phyloP scores from a whole-genome alignment of 495 filamentous ascomycete genomes.

The Penicillium canescens region DNA sequence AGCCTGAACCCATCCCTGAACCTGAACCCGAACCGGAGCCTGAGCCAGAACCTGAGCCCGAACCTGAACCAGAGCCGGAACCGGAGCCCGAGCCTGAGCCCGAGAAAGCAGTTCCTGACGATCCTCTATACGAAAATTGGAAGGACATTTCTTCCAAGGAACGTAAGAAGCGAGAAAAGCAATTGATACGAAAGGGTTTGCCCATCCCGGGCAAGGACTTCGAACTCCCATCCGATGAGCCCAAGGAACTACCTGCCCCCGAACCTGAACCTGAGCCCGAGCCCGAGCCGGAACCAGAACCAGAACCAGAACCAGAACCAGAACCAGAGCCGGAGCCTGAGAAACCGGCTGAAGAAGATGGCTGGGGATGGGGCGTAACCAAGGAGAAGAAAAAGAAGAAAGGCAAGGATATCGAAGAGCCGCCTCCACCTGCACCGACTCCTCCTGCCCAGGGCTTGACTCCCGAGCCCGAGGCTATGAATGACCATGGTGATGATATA shows the following conservation, averaged over 20 bases:
- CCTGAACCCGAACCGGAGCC: conserved; percentile 28
- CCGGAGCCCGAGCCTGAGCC: conserved; percentile 34
- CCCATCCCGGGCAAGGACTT: conserved; percentile 41
- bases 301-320: conserved; percentile 19
- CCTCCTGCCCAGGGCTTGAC: conserved; percentile 50
- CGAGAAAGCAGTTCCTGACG: conserved; percentile 24
- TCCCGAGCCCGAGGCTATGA: conserved; percentile 40
- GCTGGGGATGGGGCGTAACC: conserved; percentile 38
- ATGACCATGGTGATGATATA: conserved; percentile 23
- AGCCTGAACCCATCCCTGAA: conserved; percentile 23
- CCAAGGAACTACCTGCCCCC: conserved; percentile 12
- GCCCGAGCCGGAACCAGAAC: conserved; percentile 19
- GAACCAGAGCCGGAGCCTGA: conserved; percentile 24
- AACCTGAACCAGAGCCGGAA: conserved; percentile 29
- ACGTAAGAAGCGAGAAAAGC: conserved; percentile 41
- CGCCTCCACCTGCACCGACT: conserved; percentile 52
- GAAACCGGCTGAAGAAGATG: conserved; percentile 25
- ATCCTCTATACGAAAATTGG: conserved; percentile 43
- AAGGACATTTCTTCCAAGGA: conserved; percentile 36
- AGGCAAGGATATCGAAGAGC: conserved; percentile 38
- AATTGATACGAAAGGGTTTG: conserved; percentile 33
- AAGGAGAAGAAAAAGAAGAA: conserved; percentile 51
- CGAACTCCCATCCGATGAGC: conserved; percentile 26
- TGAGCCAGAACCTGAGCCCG: conserved; percentile 28
- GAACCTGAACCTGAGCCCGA: conserved; percentile 16